Conservation (phyloP, 129 eudicot species). For the Solidago caesia region DNA sequence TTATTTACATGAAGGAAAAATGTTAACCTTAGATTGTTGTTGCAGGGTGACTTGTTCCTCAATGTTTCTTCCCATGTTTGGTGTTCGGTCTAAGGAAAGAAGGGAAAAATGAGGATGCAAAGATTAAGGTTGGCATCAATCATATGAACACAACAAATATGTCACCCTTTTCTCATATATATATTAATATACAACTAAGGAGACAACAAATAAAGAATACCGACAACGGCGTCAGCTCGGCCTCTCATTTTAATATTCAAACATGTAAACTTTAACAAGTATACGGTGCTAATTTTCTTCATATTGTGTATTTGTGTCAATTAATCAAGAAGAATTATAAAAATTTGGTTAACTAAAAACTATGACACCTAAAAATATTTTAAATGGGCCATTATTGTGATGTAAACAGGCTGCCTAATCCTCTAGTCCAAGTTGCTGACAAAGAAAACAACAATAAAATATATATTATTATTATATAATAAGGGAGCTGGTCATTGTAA, state of each 20-base stretch:
- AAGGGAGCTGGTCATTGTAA: background rate
- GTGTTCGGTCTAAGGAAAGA: constrained; percentile 10
- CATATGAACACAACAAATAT: constrained; percentile 35
- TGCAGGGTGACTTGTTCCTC: constrained; percentile 50
- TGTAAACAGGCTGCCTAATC: constrained; percentile 36
- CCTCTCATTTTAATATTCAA: background rate
- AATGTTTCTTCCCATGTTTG: constrained; percentile 50
- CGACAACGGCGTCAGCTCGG: constrained; percentile 25
- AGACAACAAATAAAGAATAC: constrained; percentile 25
- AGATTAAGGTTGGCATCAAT: constrained; percentile 24
- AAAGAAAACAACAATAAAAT: constrained; percentile 34
- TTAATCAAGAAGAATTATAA: background rate
- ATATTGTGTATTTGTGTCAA: too few relatives aligned
- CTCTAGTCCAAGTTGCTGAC: constrained; percentile 33
- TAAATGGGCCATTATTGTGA: constrained; percentile 26
- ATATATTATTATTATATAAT: too few relatives aligned
- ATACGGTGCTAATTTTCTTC: too few relatives aligned
- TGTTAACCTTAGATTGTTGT: constrained; percentile 46
- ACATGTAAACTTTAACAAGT: background rate
- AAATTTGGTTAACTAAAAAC: background rate
- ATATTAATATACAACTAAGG: constrained; percentile 23
- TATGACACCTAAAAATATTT: constrained; percentile 7
- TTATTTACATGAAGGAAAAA: background rate
- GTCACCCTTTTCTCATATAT: constrained; percentile 21
- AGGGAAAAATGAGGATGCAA: constrained; percentile 10